Evolutionary conservation across 176 grass and related monocot species (phyloP).

Genomic region (Tuctoria greenei): DNA sequence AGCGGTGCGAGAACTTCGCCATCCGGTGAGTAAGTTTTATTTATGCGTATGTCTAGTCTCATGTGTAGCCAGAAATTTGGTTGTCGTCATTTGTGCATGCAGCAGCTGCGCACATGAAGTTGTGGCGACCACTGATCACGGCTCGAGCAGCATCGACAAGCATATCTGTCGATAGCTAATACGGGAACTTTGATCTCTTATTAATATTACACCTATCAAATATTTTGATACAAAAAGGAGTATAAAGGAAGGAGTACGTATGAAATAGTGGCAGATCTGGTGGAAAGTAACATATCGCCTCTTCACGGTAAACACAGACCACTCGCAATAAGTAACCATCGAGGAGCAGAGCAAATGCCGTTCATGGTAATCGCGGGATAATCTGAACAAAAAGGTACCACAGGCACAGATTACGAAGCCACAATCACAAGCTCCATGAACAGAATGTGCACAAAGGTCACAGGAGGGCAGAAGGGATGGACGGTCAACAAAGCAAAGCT

Average conservation of each 20-base stretch:
- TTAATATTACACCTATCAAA: no score
- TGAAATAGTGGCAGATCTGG: no score
- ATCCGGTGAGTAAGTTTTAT: background rate
- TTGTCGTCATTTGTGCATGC: no score
- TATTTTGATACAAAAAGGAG: no score
- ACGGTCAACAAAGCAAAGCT: slow-evolving; percentile 11
- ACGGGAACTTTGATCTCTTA: no score
- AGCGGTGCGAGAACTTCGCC: background rate
- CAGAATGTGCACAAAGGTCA: background rate
- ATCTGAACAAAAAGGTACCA: background rate
- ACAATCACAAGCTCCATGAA: background rate
- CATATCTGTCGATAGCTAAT: no score
- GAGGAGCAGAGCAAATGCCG: background rate
- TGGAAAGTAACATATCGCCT: no score
- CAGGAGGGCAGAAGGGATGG: background rate
- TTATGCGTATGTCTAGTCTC: background rate
- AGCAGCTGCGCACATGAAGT: no score
- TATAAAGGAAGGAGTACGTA: no score
- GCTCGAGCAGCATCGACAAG: no score
- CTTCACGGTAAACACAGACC: no score
- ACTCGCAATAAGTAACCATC: background rate
- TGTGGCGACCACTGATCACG: no score
- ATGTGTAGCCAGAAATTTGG: background rate
- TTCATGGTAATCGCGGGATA: background rate
- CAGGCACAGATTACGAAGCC: background rate